Evolutionary conservation across 1,284 basidiomycete genomes (phyloP), one percentile per base, ranked within the genome.

Genomic region (Chondrostereum purpureum): DNA sequence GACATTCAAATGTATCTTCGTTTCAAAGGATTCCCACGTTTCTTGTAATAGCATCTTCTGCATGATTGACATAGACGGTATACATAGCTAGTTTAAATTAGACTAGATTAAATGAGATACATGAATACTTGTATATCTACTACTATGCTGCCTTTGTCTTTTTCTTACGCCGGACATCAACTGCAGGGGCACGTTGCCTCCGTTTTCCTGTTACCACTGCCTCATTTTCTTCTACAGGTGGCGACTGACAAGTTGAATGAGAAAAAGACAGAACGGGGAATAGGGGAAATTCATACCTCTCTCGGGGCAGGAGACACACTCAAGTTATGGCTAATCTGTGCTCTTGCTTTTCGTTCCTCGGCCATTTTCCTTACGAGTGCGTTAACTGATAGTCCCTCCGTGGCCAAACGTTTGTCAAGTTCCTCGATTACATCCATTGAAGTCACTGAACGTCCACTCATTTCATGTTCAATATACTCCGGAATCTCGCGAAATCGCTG

Each of bases 401-500:
- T 39, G 12, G 18, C 4, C 13, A 18, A 19, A 10, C 27, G 27
- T 21, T 39, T 41, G 22, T 55, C 46, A 5, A 58, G 51, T 27
- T 57, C 53, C 0, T 38, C 21, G 2, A 58, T 48, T 6, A 56
- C 21, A 1, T 12, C 22, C 0, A 17, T 12, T 2, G 55, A 55
- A 3, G 55, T 46, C 3, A 55, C 34, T 13, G 23, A 23, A 12
- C 36, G 50, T 3, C 3, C 13, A 2, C 42, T 39, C 12, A 47
- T 40, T 33, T 50, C 24, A 0, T 17, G 11, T 12, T 50, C 39
- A 21, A 61, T 56, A 35, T 44, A 58, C 24, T 59, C 57, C 0
- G 54, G 57, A 8, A 61, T 53, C 33, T 58, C 57, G n/a, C 50
- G 53, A 38, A 58, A 58, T 3, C 52, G 56, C 40, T 57, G 39